Base-by-base conservation (phyloP, 208 protist species). In the Leishmania arabica region DNA sequence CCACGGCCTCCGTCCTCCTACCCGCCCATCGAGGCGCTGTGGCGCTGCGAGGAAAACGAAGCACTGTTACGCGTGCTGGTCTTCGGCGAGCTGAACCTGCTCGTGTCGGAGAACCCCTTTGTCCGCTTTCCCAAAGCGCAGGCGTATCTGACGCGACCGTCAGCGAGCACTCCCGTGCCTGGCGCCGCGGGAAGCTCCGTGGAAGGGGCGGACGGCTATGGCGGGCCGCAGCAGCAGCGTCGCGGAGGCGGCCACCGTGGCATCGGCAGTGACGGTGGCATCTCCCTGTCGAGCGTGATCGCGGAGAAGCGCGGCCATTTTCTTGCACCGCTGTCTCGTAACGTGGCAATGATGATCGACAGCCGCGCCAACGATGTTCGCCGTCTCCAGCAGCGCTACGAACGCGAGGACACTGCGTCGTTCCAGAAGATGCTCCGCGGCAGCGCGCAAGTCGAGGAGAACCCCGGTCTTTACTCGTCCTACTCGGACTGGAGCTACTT, bases 71-170 rank as follows among this genome's bases (percentile, higher is more conserved):
- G 87, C n/a, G 79, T 97, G 75, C 86, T 97, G 51, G 84, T 97
- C 3, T 97, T 97, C 87, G 94, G 90, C 73, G 94, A 97, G 78
- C 86, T 97, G 45, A 97, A 97, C 86, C 79, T 95, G 21, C 85
- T 96, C 69, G 92, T 96, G 15, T 95, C 92, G 3, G 90, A 93
- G 72, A 93, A 96, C 72, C 94, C 94, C 0, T 97, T 97, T 75
- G 75, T 87, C 6, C 95, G 95, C 58, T 97, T 95, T 73, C 91
- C 94, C 13, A 88, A 88, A 75, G 92, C 94, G 37, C 88, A 92
- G 58, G 84, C 84, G 17, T 90, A 89, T 78, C 74, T 97, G 51
- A 95, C 92, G 47, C 88, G 92, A 5, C 93, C 93, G 31, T 91
- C 86, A 31, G 75, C 88, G 4, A 83, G 76, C 7, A 37, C 77